Percentiles rank a stretch among this genome's conserved stretches.
These are phyloP conservation scores for Fomitopsis pulvina DNA, from an alignment of 768 basidiomycete species.

Conservation along the genomic window DNA sequence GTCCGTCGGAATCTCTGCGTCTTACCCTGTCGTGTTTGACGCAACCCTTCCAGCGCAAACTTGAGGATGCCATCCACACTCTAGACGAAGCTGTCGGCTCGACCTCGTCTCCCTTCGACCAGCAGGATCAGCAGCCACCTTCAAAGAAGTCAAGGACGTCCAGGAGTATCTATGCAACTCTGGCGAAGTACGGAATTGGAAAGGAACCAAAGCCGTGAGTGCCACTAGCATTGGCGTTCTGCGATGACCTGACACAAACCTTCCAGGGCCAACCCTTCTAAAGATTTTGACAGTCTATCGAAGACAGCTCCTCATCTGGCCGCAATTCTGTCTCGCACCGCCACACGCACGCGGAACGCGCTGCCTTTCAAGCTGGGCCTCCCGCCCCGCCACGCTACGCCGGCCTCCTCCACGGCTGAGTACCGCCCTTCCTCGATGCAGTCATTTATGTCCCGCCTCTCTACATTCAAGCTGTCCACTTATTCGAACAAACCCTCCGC, in stretches of 20 bases:
- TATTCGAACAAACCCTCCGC: slow-evolving; percentile 71
- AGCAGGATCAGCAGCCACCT: slow-evolving; percentile 32
- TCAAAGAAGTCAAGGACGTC: slow-evolving; percentile 48
- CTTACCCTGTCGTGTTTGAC: slow-evolving; percentile 10
- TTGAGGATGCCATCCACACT: slow-evolving; percentile 71
- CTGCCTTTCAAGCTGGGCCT: slow-evolving; percentile 38
- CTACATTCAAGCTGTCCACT: slow-evolving; percentile 73
- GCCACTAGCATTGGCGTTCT: slow-evolving; percentile 1
- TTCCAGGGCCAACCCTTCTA: slow-evolving; percentile 12
- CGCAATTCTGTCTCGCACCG: slow-evolving; percentile 64
- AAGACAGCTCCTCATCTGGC: slow-evolving; percentile 65
- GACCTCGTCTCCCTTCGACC: slow-evolving; percentile 12
- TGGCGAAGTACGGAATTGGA: slow-evolving; percentile 72
- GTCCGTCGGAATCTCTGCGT: slow-evolving; percentile 5
- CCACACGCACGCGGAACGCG: slow-evolving; percentile 45
- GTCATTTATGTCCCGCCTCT: slow-evolving; percentile 67
- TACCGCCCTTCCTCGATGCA: slow-evolving; percentile 75
- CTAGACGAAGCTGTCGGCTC: slow-evolving; percentile 59
- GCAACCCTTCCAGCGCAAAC: slow-evolving; percentile 52
- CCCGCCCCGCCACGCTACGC: slow-evolving; percentile 21
- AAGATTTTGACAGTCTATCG: slow-evolving; percentile 29
- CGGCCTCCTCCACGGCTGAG: slow-evolving; percentile 39
- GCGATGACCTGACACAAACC: background rate
- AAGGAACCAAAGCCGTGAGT: slow-evolving; percentile 37
- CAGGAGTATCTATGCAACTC: slow-evolving; percentile 67